Base-by-base conservation (phyloP, 139 green algal genomes). In the Chlamydomonas urium region DNA sequence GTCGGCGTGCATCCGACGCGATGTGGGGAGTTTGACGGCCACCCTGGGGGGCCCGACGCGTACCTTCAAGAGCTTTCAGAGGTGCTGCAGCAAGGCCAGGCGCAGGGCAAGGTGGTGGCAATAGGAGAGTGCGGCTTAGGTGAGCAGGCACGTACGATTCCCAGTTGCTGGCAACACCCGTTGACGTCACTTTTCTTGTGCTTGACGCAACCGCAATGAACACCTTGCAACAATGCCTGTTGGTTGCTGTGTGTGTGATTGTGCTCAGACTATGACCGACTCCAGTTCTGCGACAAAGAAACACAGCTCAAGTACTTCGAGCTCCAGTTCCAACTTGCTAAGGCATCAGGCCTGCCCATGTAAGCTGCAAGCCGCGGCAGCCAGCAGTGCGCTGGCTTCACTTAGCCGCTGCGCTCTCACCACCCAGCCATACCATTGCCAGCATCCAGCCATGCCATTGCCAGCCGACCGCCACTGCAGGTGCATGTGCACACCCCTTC, bases 1-100 rank as follows among this genome's bases (percentile, higher is more conserved):
- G 87, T 91, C n/a, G 91, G 91, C 1, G 86, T 93, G 69, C 91
- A 97, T 73, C 91, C 91, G 19, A 97, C 90, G 3, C 83, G 91
- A 17, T 92, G 85, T 66, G 72, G 69, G 19, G 88, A 93, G 77
- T 92, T 97, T 67, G 85, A 90, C 28, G 75, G 60, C 1, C 60
- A 80, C 47, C 60, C 78, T 0, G 83, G 76, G 1, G 85, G 81
- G 0, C 38, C 77, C 0, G 85, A 86, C 0, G 78, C 71, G 2
- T 87, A 93, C 72, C 61, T 92, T 56, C 45, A 69, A 3, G 74
- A 50, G 37, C 81, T 93, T 38, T 28, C 38, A 14, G 61, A 56
- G 45, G 73, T 81, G 38, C 62, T 89, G 1, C 3, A 42, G 21
- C 69, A 90, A 4, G 87, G 89, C 1, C 59, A 63, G 34, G 47